Base-by-base conservation (phyloP, 1,284 basidiomycete species). In the Amylostereum areolatum region DNA sequence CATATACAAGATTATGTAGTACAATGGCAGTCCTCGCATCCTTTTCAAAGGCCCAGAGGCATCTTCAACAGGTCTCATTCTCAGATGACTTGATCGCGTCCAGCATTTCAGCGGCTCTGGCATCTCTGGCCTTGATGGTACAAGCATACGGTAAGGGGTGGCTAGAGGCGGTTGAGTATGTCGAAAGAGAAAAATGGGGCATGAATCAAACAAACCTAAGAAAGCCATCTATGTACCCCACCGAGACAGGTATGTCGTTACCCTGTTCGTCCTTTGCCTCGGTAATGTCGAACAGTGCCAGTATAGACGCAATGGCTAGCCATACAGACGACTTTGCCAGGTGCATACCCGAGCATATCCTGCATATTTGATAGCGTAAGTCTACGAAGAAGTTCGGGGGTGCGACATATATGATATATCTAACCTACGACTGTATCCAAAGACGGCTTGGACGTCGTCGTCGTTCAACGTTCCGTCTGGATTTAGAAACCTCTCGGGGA, bases 141-240 rank as follows among this genome's bases (percentile, higher is more conserved):
- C 18, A 18, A 1, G 18, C 18, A 18, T 18, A 18, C 18, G 18
- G 18, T 18, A 18, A 18, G 18, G 18, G 18, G 18, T 18, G 18
- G 18, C 18, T 18, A 18, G 18, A 18, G 18, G 18, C 18, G 18
- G 18, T 18, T 18, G 18, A 18, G 18, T 18, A 18, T 18, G 18
- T 18, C 18, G 18, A 18, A 18, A 18, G 18, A 18, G 18, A 18
- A 18, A 18, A 18, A 18, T 18, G 18, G 18, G 18, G 18, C 18
- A 1, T 18, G 1, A 18, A 18, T 35, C 9, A 35, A 9, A 93
- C 71, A 96, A 95, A 35, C 34, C 34, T 35, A 9, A 35, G 9
- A n/a, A 35, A n/a, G 34, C 9, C 34, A 35, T 35, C 34, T n/a
- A n/a, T 35, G 2, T n/a, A 35, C n/a, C 34, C 34, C 9, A 35